These are phyloP conservation scores for Yamadazyma diddensiae DNA, from an alignment of 1,139 yeast species.

Conservation along the genomic window DNA sequence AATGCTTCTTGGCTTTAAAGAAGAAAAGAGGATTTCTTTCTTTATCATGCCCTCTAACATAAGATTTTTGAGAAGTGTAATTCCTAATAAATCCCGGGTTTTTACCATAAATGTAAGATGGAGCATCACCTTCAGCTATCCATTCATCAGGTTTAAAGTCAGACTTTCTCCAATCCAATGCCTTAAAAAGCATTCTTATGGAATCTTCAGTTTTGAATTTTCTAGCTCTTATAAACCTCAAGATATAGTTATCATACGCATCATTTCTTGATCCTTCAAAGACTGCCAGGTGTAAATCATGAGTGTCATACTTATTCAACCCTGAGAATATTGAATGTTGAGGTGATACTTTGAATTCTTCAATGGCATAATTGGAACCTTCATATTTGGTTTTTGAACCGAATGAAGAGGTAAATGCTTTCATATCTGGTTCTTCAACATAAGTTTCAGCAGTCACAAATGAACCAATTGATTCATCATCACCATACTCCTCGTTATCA, in stretches of 20 bases:
- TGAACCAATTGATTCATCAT: constrained; percentile 27
- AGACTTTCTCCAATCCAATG: constrained; percentile 38
- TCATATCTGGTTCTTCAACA: constrained; percentile 24
- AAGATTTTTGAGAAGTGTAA: constrained; percentile 36
- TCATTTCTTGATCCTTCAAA: constrained; percentile 26
- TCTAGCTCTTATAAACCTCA: constrained; percentile 43
- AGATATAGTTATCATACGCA: constrained; percentile 32
- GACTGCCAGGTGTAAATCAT: constrained; percentile 26
- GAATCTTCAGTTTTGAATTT: constrained; percentile 35
- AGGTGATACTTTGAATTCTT: constrained; percentile 18
- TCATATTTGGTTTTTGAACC: background rate
- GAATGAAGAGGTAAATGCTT: constrained; percentile 7
- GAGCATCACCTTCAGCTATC: constrained; percentile 39
- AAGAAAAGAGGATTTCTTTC: constrained; percentile 37
- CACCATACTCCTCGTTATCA: constrained; percentile 17
- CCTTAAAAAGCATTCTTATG: constrained; percentile 33
- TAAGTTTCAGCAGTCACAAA: constrained; percentile 39
- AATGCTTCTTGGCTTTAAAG: constrained; percentile 41
- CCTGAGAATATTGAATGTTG: constrained; percentile 16
- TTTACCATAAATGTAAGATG: constrained; percentile 28
- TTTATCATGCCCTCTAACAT: constrained; percentile 39
- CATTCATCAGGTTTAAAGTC: constrained; percentile 28
- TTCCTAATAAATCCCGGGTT: constrained; percentile 38
- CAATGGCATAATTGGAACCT: constrained; percentile 3
- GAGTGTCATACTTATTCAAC: constrained; percentile 23